phyloP scores from a whole-genome alignment of 805 yeast genomes.

The Saccharomycopsis sp. region DNA sequence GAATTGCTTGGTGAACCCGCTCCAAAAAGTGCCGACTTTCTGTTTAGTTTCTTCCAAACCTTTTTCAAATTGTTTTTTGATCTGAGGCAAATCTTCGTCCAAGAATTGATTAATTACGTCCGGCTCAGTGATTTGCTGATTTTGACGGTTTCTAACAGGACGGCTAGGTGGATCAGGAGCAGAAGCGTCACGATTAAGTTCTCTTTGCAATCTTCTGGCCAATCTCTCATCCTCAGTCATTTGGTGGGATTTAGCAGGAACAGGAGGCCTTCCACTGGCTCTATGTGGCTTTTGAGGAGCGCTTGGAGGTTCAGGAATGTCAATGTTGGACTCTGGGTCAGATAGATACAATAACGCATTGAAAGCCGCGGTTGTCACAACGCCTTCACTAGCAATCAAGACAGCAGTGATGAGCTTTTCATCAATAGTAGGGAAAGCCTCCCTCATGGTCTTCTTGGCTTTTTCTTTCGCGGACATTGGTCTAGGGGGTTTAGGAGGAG shows the following conservation, averaged over 20 bases:
- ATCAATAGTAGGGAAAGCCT: constrained; percentile 80
- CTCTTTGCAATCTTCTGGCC: constrained; percentile 72
- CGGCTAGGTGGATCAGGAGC: constrained; percentile 18
- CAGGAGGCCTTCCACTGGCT: constrained; percentile 28
- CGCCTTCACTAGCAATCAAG: constrained; percentile 76
- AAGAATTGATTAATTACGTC: constrained; percentile 39
- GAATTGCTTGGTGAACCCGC: constrained; percentile 48
- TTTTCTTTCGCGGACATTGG: constrained; percentile 53
- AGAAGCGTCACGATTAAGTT: constrained; percentile 33
- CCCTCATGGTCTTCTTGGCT: constrained; percentile 53
- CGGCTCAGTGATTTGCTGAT: constrained; percentile 10
- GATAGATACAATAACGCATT: constrained; percentile 73
- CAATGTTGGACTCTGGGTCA: constrained; percentile 47
- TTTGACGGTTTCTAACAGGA: constrained; percentile 5
- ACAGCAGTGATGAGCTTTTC: constrained; percentile 65
- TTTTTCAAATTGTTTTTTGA: constrained; percentile 58
- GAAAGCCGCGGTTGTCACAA: constrained; percentile 78
- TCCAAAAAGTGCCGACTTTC: constrained; percentile 72
- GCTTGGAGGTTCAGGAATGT: constrained; percentile 23
- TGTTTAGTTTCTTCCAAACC: constrained; percentile 76
- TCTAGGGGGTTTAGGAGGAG: constrained; percentile 46
- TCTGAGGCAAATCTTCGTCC: constrained; percentile 45
- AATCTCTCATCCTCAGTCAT: constrained; percentile 66
- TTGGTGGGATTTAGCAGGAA: constrained; percentile 33
- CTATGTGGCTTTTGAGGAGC: constrained; percentile 4